These are phyloP conservation scores for Guyanaporus albipodus DNA, from an alignment of 768 basidiomycete species.

Conservation along the genomic window DNA sequence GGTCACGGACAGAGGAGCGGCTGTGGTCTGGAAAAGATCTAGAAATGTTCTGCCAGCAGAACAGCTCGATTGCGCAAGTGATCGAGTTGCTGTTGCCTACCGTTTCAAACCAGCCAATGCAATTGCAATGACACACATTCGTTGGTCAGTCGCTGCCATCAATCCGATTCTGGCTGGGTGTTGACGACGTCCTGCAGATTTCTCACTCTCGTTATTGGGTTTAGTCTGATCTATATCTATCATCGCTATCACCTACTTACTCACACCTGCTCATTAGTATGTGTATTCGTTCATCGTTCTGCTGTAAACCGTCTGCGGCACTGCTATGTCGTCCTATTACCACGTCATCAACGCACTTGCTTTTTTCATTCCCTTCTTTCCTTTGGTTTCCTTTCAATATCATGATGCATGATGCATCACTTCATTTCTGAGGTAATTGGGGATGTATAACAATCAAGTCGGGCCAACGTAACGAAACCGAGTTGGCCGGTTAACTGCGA, in stretches of 20 bases:
- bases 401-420: constrained; percentile 21
- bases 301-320: constrained; percentile 24
- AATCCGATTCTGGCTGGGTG: background rate
- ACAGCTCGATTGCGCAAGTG: constrained; percentile 77
- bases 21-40: constrained; percentile 82
- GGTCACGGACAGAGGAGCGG: constrained; percentile 41
- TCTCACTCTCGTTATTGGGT: constrained; percentile 21
- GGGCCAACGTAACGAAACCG: too few relatives aligned
- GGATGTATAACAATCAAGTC: background rate
- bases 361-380: constrained; percentile 2
- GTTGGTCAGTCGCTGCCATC: constrained; percentile 20
- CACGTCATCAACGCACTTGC: constrained; percentile 23
- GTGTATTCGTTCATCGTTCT: constrained; percentile 27
- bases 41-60: constrained; percentile 82
- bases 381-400: constrained; percentile 13
- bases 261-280: constrained; percentile 26
- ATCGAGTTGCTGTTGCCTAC: constrained; percentile 60
- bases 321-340: constrained; percentile 25
- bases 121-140: constrained; percentile 20
- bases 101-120: constrained; percentile 36
- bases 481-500: too few relatives aligned
- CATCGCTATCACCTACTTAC: constrained; percentile 22
- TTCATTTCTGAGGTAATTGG: constrained; percentile 2
- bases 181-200: constrained; percentile 15
- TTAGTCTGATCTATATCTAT: constrained; percentile 27